Base-by-base conservation (phyloP, 495 filamentous ascomycete species). In the Pseudotulostoma volvatum region DNA sequence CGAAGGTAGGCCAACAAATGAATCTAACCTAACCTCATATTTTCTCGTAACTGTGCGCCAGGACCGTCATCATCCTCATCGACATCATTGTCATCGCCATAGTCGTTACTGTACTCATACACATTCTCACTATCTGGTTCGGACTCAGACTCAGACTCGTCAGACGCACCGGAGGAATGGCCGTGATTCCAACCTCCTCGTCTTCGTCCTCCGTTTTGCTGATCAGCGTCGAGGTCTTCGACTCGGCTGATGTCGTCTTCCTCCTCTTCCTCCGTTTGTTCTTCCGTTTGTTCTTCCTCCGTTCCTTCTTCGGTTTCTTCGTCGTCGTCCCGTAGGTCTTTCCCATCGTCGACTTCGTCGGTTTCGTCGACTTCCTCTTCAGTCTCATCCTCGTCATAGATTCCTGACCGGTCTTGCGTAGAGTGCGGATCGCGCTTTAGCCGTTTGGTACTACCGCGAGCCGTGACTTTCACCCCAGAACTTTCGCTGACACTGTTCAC, bases 171-270 rank as follows among this genome's bases (percentile, higher is more conserved):
- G n/a, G 30, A 31, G 30, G 30, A 31, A 31, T 13, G n/a, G n/a
- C n/a, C n/a, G n/a, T n/a, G n/a, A n/a, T n/a, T n/a, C n/a, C n/a
- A n/a, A n/a, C 45, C 52, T 55, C 44, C 38, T 51, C 20, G 43
- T 53, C 28, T 33, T 51, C 15, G 44, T 42, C 7, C 51, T 28
- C 23, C 23, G 11, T 28, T 5, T 11, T 5, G 42, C 31, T 51
- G 36, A 33, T 49, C 45, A 7, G 41, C 44, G 52, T 74, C 71
- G 39, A 72, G 60, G 52, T 71, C 66, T 51, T 82, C 77, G 23
- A 79, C 64, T 11, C 74, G 74, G 48, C 81, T 75, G 45, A 80
- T 70, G 41, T 76, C 69, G 13, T 79, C 70, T 18, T 66, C 66
- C 13, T 52, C 56, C 14, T 49, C 50, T 4, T 47, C 36, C 15